Percentiles rank a stretch among this genome's conserved stretches.
Conservation (phyloP, 306 rosid species). For the Glycine soja region DNA sequence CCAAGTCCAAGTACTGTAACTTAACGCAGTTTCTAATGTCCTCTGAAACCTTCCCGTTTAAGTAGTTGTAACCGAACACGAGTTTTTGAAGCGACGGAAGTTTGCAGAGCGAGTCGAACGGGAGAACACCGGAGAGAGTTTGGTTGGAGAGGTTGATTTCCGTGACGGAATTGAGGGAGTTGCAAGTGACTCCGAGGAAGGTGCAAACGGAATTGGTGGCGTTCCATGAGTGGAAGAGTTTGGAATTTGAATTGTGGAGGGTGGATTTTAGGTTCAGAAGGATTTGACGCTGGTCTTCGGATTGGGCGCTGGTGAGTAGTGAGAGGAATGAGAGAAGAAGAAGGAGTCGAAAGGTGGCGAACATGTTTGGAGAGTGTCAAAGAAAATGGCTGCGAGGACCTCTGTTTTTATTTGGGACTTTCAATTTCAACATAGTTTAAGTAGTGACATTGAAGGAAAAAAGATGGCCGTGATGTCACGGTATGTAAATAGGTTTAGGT, state of each 20-base stretch:
- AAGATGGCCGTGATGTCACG: too few relatives aligned
- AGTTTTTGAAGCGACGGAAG: slow-evolving; percentile 66
- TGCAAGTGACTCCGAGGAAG: slow-evolving; percentile 72
- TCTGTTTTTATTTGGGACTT: slow-evolving; percentile 13
- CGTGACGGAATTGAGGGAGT: slow-evolving; percentile 45
- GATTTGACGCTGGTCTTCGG: slow-evolving; percentile 61
- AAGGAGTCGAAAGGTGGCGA: slow-evolving; percentile 35
- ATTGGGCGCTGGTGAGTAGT: slow-evolving; percentile 39
- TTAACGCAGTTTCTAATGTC: slow-evolving; percentile 67
- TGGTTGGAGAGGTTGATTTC: slow-evolving; percentile 66
- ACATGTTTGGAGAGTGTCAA: slow-evolving; percentile 50
- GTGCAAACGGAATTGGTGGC: slow-evolving; percentile 44
- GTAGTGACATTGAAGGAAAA: neutral
- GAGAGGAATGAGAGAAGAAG: slow-evolving; percentile 36
- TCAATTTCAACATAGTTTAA: neutral
- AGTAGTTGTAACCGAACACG: slow-evolving; percentile 62
- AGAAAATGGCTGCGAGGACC: neutral
- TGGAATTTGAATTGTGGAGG: slow-evolving; percentile 41
- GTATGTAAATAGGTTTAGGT: too few relatives aligned
- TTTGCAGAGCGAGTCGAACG: slow-evolving; percentile 69
- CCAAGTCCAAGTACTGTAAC: slow-evolving; percentile 70
- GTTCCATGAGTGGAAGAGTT: slow-evolving; percentile 59
- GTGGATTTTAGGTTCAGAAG: slow-evolving; percentile 63
- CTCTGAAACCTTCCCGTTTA: slow-evolving; percentile 54
- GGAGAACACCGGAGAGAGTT: slow-evolving; percentile 64